Percentiles rank a stretch among this genome's conserved stretches.
Conservation (phyloP, 2,329 filamentous ascomycete genomes). For the Teratosphaeriaceae sp. region DNA sequence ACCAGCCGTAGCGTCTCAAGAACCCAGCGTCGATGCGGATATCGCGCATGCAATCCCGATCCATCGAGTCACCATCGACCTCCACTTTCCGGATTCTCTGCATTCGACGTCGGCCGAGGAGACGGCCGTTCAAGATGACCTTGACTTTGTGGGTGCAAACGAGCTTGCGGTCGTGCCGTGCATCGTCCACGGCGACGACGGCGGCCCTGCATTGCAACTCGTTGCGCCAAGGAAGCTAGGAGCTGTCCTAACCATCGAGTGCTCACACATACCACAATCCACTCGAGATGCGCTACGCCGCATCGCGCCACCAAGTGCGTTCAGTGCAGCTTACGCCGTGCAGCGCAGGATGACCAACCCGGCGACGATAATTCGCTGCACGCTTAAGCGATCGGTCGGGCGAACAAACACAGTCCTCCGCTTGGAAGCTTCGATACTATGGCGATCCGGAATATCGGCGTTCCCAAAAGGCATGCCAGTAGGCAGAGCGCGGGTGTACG, state of each 20-base stretch:
- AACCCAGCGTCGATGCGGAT: not conserved
- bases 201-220: constrained; percentile 15
- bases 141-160: constrained; percentile 16
- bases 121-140: constrained; percentile 13
- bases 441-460: constrained; percentile 26
- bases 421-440: constrained; percentile 20
- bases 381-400: constrained; percentile 19
- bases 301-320: constrained; percentile 13
- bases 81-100: constrained; percentile 21
- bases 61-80: constrained; percentile 21
- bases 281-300: constrained; percentile 9
- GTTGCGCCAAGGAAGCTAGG: constrained; percentile 10
- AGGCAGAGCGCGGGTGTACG: constrained; percentile 17
- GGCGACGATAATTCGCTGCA: constrained; percentile 13
- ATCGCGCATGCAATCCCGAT: constrained; percentile 16
- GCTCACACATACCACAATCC: constrained; percentile 10
- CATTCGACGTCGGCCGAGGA: constrained; percentile 5
- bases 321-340: constrained; percentile 4
- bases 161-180: constrained; percentile 14
- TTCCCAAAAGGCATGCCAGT: constrained; percentile 21
- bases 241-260: constrained; percentile 21
- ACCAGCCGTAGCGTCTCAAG: not conserved
- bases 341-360: not conserved
- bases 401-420: constrained; percentile 20
- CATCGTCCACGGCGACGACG: constrained; percentile 13